Evolutionary conservation across 2,329 filamentous ascomycete genomes (phyloP).

Genomic region (Diaporthe vaccinii): DNA sequence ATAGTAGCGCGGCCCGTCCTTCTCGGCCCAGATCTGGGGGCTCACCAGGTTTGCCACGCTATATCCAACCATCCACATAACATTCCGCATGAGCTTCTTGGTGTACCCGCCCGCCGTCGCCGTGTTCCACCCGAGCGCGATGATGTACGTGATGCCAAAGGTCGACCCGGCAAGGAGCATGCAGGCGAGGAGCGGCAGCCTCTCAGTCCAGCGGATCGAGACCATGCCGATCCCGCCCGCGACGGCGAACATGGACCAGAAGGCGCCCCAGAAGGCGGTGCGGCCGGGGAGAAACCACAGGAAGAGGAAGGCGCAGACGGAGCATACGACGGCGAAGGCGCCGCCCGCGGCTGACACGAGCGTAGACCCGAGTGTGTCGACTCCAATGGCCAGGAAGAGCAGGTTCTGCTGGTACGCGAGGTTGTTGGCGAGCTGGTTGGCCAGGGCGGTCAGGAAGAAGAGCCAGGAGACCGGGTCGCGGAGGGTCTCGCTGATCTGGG

Average conservation of each 20-base stretch:
- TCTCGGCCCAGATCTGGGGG: slow-evolving; percentile 49
- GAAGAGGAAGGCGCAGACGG: slow-evolving; percentile 50
- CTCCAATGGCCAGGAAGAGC: slow-evolving; percentile 51
- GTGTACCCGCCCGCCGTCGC: slow-evolving; percentile 49
- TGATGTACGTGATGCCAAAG: slow-evolving; percentile 53
- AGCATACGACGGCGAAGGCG: slow-evolving; percentile 51
- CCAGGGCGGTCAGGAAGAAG: slow-evolving; percentile 48
- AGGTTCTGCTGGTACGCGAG: slow-evolving; percentile 57
- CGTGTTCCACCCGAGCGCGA: slow-evolving; percentile 54
- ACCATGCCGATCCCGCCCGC: slow-evolving; percentile 51
- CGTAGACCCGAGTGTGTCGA: slow-evolving; percentile 54
- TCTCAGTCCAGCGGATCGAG: slow-evolving; percentile 48
- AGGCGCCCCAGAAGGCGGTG: slow-evolving; percentile 48
- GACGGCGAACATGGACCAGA: slow-evolving; percentile 51
- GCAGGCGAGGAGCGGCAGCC: slow-evolving; percentile 49
- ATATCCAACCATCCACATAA: slow-evolving; percentile 49
- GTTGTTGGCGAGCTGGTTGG: slow-evolving; percentile 55
- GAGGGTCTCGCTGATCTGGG: slow-evolving; percentile 43
- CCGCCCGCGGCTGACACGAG: slow-evolving; percentile 55
- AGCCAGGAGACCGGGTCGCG: slow-evolving; percentile 44
- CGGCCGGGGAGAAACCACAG: slow-evolving; percentile 50
- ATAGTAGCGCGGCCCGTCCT: slow-evolving; percentile 50
- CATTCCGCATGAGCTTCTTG: slow-evolving; percentile 51
- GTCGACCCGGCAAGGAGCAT: slow-evolving; percentile 49
- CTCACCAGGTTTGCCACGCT: slow-evolving; percentile 48